Conservation (phyloP, 345 rosid genomes). For the Eucalyptus globulus region DNA sequence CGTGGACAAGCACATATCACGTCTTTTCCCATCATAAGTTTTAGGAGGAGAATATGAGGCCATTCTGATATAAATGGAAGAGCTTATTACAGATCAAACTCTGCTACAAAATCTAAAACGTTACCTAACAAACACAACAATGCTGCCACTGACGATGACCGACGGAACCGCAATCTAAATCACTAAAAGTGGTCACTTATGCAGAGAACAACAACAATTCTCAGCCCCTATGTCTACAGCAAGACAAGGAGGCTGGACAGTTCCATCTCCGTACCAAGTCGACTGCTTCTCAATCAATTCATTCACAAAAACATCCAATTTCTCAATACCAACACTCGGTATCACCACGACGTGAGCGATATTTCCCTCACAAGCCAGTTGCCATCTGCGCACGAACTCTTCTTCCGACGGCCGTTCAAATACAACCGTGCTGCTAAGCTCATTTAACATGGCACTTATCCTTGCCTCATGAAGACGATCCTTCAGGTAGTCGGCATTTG, state of each 20-base stretch:
- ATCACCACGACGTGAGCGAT: conserved; percentile 91
- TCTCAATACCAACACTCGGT: conserved; percentile 73
- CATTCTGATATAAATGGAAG: not conserved
- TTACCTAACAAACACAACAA: not conserved
- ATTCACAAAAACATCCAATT: conserved; percentile 61
- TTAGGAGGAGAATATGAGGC: not conserved
- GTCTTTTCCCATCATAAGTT: not conserved
- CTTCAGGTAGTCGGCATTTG: conserved; percentile 82
- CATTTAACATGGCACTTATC: conserved; percentile 84
- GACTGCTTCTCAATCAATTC: conserved; percentile 41
- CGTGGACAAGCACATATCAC: not conserved
- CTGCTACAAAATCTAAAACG: not conserved
- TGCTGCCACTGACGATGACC: accelerated
- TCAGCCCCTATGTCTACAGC: conserved; percentile 49
- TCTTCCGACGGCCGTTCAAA: conserved; percentile 89
- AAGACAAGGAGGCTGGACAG: conserved; percentile 41
- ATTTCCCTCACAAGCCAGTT: conserved; percentile 83
- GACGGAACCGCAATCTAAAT: not conserved
- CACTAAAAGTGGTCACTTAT: conserved; percentile 20
- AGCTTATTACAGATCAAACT: not conserved
- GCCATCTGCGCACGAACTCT: conserved; percentile 86
- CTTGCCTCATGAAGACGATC: conserved; percentile 51
- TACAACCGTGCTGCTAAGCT: conserved; percentile 90
- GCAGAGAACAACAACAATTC: conserved; percentile 56
- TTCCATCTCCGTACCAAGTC: conserved; percentile 46